phyloP scores from a whole-genome alignment of 2,329 filamentous ascomycete species.

The Cryphonectria parasitica region DNA sequence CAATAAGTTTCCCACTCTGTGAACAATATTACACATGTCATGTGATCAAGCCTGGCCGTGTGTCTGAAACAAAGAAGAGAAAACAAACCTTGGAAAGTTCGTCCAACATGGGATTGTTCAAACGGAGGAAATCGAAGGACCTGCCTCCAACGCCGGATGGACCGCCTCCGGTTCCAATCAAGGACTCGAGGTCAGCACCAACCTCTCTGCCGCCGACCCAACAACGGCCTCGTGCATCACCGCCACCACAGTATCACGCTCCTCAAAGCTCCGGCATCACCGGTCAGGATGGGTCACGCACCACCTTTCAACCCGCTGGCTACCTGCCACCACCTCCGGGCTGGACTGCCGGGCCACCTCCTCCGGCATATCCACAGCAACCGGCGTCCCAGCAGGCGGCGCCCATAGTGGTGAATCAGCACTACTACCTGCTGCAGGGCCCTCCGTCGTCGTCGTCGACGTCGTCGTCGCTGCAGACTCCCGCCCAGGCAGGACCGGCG shows the following conservation, averaged over 20 bases:
- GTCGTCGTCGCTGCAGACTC: background rate
- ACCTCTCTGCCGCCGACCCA: background rate
- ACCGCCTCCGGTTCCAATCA: conserved; percentile 11
- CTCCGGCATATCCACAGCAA: conserved; percentile 35
- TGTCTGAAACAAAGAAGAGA: background rate
- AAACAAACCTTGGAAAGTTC: background rate
- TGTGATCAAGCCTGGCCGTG: conserved; percentile 2
- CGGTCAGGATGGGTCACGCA: conserved; percentile 16
- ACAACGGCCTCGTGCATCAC: background rate
- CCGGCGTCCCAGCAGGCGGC: conserved; percentile 37
- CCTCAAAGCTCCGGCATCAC: conserved; percentile 22
- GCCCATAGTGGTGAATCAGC: conserved; percentile 56
- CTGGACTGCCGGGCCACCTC: conserved; percentile 30
- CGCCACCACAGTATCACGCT: conserved; percentile 20
- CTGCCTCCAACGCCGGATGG: conserved; percentile 11
- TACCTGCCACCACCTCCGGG: conserved; percentile 35
- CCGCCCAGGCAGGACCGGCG: conserved; percentile 25
- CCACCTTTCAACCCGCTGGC: conserved; percentile 34
- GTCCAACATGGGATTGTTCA: conserved; percentile 26
- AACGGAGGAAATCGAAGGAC: conserved; percentile 25
- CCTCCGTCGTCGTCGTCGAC: conserved; percentile 28
- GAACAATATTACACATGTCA: background rate
- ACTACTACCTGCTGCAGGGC: conserved; percentile 49
- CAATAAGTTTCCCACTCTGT: background rate
- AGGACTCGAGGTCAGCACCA: conserved; percentile 10